A percentile compares a stretch with the other conserved stretches of the same genome.
These are phyloP conservation scores for Sporobolus alterniflorus DNA, from an alignment of 202 grass and related monocot species.

Conservation along the genomic window DNA sequence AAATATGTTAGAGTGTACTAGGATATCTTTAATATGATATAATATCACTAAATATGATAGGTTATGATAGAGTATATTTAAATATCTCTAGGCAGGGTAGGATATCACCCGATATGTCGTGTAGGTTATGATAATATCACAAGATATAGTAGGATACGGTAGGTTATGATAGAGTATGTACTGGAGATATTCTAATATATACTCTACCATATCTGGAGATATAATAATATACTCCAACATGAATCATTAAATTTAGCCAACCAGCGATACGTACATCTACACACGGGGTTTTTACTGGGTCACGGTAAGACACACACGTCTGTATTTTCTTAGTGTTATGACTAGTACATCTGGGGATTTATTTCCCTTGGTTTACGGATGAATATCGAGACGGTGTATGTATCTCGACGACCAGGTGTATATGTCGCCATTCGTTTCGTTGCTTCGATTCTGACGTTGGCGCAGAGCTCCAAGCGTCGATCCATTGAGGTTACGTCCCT, in stretches of 20 bases:
- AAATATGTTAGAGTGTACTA: no score
- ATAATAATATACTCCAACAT: no score
- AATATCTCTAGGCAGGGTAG: no score
- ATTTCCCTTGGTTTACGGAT: neutral
- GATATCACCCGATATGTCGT: no score
- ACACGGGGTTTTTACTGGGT: neutral
- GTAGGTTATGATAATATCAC: no score
- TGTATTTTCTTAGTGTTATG: neutral
- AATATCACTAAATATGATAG: no score
- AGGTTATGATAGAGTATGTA: no score
- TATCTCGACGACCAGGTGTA: neutral
- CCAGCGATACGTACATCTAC: neutral
- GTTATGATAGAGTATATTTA: no score
- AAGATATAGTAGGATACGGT: no score
- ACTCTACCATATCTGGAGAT: no score
- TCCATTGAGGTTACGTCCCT: neutral
- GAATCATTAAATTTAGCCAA: neutral
- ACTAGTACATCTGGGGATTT: neutral
- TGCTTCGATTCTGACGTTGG: neutral
- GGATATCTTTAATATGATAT: no score
- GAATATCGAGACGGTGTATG: neutral
- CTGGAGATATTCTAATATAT: no score
- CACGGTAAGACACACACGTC: neutral
- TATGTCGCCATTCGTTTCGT: neutral
- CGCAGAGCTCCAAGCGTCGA: slow-evolving; percentile 12